phyloP scores from a whole-genome alignment of 164 flowering plant genomes.

The Vitis cinerea region DNA sequence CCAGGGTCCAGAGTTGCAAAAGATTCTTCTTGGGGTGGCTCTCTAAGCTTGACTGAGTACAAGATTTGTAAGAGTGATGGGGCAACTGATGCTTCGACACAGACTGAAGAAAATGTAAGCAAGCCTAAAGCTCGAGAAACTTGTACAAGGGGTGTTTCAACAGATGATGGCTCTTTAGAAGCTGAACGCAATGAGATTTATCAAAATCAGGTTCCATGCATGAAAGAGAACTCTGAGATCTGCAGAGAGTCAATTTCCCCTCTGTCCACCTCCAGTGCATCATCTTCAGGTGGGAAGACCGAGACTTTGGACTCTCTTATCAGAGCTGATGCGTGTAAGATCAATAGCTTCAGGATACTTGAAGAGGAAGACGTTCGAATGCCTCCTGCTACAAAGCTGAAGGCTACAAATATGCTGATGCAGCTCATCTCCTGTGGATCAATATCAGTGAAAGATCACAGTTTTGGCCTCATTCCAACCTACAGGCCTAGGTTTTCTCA shows the following conservation, averaged over 20 bases:
- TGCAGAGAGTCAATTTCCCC: constrained; percentile 53
- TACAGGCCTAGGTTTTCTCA: constrained; percentile 66
- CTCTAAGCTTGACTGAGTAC: constrained; percentile 67
- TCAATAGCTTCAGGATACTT: constrained; percentile 65
- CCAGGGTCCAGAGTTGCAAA: constrained; percentile 55
- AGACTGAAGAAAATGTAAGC: constrained; percentile 61
- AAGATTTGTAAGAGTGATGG: constrained; percentile 56
- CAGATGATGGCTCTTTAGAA: constrained; percentile 62
- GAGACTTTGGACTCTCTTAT: constrained; percentile 91
- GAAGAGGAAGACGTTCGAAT: constrained; percentile 63
- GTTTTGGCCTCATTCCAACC: constrained; percentile 75
- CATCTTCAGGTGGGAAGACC: constrained; percentile 74
- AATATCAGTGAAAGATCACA: constrained; percentile 83
- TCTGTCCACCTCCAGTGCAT: constrained; percentile 60
- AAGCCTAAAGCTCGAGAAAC: constrained; percentile 45
- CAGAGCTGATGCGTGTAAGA: constrained; percentile 73
- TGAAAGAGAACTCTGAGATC: constrained; percentile 42
- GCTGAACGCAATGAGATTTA: constrained; percentile 27
- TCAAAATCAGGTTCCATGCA: constrained; percentile 21
- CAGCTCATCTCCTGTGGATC: constrained; percentile 96
- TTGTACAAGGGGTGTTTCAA: constrained; percentile 82
- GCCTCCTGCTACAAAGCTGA: constrained; percentile 52
- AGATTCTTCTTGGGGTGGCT: constrained; percentile 44
- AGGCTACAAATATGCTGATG: constrained; percentile 79
- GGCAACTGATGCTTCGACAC: constrained; percentile 83